Percentiles rank a stretch among this genome's conserved stretches.
Evolutionary conservation across 495 filamentous ascomycete genomes (phyloP).

Genomic region (Xylaria flabelliformis): DNA sequence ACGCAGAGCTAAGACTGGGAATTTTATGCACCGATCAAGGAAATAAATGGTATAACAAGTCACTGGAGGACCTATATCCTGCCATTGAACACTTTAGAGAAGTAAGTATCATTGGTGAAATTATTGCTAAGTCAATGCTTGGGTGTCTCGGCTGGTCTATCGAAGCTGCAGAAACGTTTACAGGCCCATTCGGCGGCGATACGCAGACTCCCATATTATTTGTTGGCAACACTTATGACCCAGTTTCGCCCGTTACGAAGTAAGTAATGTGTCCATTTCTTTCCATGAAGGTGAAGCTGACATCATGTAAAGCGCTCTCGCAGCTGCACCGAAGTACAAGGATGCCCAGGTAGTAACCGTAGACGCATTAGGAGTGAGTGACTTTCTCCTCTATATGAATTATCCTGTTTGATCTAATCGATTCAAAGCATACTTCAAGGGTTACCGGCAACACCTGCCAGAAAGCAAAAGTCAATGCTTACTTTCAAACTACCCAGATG

Average conservation of each 20-base stretch:
- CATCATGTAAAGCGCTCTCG: not conserved
- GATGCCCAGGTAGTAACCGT: conserved; percentile 17
- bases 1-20: conserved; percentile 5
- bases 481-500: conserved; percentile 13
- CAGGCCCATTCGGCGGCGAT: conserved; percentile 28
- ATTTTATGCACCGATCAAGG: conserved; percentile 16
- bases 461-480: conserved; percentile 7
- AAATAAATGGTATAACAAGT: conserved; percentile 17
- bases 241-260: conserved; percentile 43
- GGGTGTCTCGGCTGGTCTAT: conserved; percentile 21
- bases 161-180: conserved; percentile 3
- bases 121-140: conserved; percentile 11
- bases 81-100: conserved; percentile 5
- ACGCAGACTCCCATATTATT: conserved; percentile 63
- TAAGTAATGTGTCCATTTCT: not conserved
- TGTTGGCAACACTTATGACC: conserved; percentile 61
- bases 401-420: not conserved
- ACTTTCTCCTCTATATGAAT: not conserved
- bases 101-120: conserved; percentile 17
- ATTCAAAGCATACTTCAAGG: conserved; percentile 15
- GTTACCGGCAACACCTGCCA: conserved; percentile 6
- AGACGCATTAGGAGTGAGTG: conserved; percentile 9
- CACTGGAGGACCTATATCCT: conserved; percentile 8
- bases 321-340: conserved; percentile 10
- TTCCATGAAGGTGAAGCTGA: not conserved